Evolutionary conservation across 805 yeast genomes (phyloP).

Genomic region (Hanseniaspora taiwanica): DNA sequence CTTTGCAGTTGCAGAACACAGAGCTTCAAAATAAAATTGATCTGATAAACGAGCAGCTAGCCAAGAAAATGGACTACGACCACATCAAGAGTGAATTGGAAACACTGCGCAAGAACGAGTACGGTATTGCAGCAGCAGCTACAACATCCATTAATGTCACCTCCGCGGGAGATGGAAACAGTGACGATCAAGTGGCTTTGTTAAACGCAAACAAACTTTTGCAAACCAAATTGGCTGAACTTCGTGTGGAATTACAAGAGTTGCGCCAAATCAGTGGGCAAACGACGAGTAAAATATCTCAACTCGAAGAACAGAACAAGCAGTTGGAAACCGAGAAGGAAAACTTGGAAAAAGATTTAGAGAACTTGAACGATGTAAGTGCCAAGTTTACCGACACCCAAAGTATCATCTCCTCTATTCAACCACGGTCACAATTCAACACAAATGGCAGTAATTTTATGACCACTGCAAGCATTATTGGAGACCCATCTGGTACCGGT

Average conservation of each 20-base stretch:
- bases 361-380: conserved; percentile 36
- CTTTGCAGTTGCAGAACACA: conserved; percentile 15
- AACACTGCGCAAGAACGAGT: conserved; percentile 60
- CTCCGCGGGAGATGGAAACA: conserved; percentile 20
- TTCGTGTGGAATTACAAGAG: conserved; percentile 45
- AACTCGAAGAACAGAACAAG: conserved; percentile 34
- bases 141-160: conserved; percentile 16
- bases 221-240: conserved; percentile 53
- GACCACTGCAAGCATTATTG: too few relatives aligned
- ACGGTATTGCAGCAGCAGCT: conserved; percentile 38
- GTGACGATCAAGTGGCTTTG: conserved; percentile 38
- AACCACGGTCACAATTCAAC: too few relatives aligned
- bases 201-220: conserved; percentile 60
- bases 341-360: conserved; percentile 58
- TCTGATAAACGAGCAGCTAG: neutral
- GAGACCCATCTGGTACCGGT: too few relatives aligned
- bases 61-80: conserved; percentile 47
- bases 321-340: conserved; percentile 67
- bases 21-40: conserved; percentile 6
- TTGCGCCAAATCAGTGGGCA: too few relatives aligned
- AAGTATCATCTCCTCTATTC: conserved; percentile 52
- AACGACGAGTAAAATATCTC: conserved; percentile 19
- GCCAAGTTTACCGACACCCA: conserved; percentile 34
- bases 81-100: conserved; percentile 66
- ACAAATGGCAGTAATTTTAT: conserved; percentile 5